phyloP scores from a whole-genome alignment of 208 protist genomes.

The Crithidia bombi region DNA sequence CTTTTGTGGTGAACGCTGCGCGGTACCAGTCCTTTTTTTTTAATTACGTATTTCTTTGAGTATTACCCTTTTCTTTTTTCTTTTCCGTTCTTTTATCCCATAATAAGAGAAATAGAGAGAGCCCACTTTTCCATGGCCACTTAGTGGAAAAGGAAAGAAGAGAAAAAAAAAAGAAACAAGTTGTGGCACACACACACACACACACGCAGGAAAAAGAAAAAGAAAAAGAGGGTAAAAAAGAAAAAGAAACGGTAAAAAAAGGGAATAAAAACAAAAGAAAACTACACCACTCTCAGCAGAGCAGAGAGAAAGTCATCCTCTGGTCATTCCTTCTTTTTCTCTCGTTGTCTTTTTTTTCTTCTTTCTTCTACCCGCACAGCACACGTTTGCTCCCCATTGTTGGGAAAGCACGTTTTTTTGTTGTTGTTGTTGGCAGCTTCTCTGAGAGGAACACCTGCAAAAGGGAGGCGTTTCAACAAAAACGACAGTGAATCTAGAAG shows the following conservation, averaged over 20 bases:
- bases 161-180: slow-evolving; percentile 7
- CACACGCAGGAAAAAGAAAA: slow-evolving; percentile 13
- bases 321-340: no score
- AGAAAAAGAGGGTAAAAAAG: no score
- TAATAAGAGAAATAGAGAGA: no score
- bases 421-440: neutral
- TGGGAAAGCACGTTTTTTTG: slow-evolving; percentile 10
- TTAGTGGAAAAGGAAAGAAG: slow-evolving; percentile 1
- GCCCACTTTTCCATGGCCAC: slow-evolving; percentile 3
- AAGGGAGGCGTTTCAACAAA: neutral
- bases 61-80: slow-evolving; percentile 25
- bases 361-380: neutral
- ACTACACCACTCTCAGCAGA: no score
- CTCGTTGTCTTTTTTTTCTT: slow-evolving; percentile 10
- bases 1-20: no score
- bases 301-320: no score
- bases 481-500: no score
- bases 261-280: no score
- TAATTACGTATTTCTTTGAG: slow-evolving; percentile 15
- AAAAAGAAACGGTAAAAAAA: no score
- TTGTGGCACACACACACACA: no score
- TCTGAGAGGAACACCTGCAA: neutral
- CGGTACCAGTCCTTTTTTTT: slow-evolving; percentile 13
- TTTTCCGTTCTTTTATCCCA: slow-evolving; percentile 15
- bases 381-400: neutral